Evolutionary conservation across 495 filamentous ascomycete genomes (phyloP), one percentile per base, ranked within the genome.

Genomic region (Elaphomyces granulatus): DNA sequence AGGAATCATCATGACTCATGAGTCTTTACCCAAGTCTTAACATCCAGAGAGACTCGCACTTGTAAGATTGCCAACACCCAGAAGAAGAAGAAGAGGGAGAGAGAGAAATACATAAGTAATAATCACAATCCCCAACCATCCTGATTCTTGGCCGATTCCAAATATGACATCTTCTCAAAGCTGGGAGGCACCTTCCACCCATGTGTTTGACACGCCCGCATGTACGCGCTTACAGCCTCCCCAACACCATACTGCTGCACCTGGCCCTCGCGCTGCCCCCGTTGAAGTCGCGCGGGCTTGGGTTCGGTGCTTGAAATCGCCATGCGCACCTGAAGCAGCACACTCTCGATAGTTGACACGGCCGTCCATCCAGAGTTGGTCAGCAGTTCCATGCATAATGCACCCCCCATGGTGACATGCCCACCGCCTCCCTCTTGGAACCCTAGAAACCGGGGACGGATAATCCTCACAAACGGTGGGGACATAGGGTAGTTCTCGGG

Each of bases 331-430:
- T 94, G 86, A 38, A 93, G 54, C 7, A 95, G 59, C 3, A 94
- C 77, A 36, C 70, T 79, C 60, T 95, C 87, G 42, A 95, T 73
- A 18, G 70, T 75, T 38, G 66, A 72, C 0, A 70, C 78, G 0
- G 81, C 75, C 12, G 68, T 74, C 87, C 87, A 95, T 9, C 87
- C 87, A 8, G 74, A 66, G 49, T 78, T 81, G 2, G 87, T 94
- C 26, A 95, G 70, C 4, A 94, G 66, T 58, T 95, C 81, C 83
- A 94, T 87, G 56, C 87, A 94, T 58, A 95, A 68, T 1, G 87
- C 81, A 1, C 87, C 87, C 2, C 87, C 87, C n/a, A 61, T 51
- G 0, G 87, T 94, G 40, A 95, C 80, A 54, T 95, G 87, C 1
- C 87, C 87, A 15, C 87, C 87, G 16, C 87, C 87, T 8, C 86